Evolutionary conservation across 164 flowering plant species (phyloP), one percentile per base, ranked within the genome.

Genomic region (Berberis thunbergii): DNA sequence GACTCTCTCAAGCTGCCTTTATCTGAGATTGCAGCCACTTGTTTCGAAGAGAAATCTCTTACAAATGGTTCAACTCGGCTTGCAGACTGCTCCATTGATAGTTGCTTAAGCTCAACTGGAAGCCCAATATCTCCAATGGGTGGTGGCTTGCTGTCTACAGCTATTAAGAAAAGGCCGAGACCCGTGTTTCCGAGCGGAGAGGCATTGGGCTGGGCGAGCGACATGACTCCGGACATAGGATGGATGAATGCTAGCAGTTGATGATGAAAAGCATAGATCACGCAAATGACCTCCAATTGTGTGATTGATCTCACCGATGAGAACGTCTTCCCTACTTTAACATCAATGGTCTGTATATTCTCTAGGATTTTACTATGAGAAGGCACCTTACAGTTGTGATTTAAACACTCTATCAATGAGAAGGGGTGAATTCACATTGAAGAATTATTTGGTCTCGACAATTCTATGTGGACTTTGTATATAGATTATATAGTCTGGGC

Each of bases 51-150:
- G 69, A 81, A 75, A 50, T 75, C 63, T 45, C 53, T 70, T 7
- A 63, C 76, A 39, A 75, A 63, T 43, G 41, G 80, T 48, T 75
- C 79, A 12, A 69, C 79, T 60, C 75, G 70, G 13, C 57, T 87
- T 44, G 84, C 84, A 11, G 84, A 84, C 64, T 85, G 89, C 74
- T 84, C 89, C 38, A 68, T 81, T 6, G 88, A 88, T 26, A 84
- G 91, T 75, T 83, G 89, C 76, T 69, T 86, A 73, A 83, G 88
- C 13, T 77, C 91, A 52, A 77, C 70, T 9, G 89, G 79, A 59
- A 83, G 86, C 74, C 83, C 81, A 48, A 70, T 77, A 57, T 80
- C 88, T 59, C 82, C 88, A 3, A 61, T 67, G 69, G 80, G 68
- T 6, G 13, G 4, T 4, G 49, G 63, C 41, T 62, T 79, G n/a